Evolutionary conservation across 208 protist species (phyloP).

Genomic region (Crithidia brevicula): DNA sequence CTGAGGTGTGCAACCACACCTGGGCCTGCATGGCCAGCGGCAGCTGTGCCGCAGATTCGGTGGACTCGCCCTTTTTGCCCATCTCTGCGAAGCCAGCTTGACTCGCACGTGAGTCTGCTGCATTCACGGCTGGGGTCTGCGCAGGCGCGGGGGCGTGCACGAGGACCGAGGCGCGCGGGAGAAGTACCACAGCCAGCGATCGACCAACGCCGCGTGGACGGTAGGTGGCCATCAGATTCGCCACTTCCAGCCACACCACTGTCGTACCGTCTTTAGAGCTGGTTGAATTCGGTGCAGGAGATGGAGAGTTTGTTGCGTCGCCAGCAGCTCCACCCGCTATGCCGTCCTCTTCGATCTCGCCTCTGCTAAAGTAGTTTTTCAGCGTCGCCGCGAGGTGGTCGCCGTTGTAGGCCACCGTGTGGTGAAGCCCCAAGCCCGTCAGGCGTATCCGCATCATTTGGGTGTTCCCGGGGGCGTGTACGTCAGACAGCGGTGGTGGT

Average conservation of each 20-base stretch:
- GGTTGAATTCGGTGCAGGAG: too few species aligned
- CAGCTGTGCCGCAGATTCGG: neutral
- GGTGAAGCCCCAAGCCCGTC: conserved; percentile 40
- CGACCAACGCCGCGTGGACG: conserved; percentile 28
- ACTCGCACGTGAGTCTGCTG: neutral
- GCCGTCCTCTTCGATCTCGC: too few species aligned
- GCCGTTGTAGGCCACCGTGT: conserved; percentile 52
- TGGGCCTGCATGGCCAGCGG: conserved; percentile 11
- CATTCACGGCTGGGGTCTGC: neutral
- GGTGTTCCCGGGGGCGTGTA: neutral
- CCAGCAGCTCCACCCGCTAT: too few species aligned
- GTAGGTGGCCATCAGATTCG: conserved; percentile 40
- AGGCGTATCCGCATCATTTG: conserved; percentile 36
- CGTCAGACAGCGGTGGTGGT: neutral
- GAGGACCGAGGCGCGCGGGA: conserved; percentile 28
- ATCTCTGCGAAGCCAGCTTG: neutral
- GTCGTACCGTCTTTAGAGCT: neutral
- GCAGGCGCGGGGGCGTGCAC: conserved; percentile 2
- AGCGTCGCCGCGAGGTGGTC: conserved; percentile 57
- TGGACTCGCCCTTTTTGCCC: too few species aligned
- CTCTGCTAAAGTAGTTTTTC: conserved; percentile 46
- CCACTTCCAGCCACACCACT: conserved; percentile 15
- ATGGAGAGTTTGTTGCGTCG: too few species aligned
- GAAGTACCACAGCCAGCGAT: conserved; percentile 33
- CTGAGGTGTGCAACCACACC: conserved; percentile 30